phyloP scores from a whole-genome alignment of 2,329 filamentous ascomycete species.

The Cordyceps javanica region DNA sequence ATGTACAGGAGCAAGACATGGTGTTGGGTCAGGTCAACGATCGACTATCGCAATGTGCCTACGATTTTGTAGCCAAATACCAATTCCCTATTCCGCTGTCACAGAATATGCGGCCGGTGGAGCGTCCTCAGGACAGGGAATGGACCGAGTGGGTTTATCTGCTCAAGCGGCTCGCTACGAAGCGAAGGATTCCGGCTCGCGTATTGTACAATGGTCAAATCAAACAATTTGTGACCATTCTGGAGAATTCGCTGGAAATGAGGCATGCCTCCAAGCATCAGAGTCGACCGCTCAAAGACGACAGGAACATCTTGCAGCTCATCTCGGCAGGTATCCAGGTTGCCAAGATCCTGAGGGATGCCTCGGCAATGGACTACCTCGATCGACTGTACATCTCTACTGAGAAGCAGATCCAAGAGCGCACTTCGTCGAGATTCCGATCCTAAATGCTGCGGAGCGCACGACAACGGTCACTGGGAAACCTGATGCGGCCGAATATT shows the following conservation, averaged over 20 bases:
- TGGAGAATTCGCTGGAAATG: slow-evolving; percentile 87
- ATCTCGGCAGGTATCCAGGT: slow-evolving; percentile 85
- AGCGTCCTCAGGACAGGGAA: slow-evolving; percentile 69
- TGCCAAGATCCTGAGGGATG: slow-evolving; percentile 80
- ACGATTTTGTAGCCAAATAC: slow-evolving; percentile 86
- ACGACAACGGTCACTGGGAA: not conserved
- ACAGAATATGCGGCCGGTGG: slow-evolving; percentile 72
- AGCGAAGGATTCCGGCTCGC: slow-evolving; percentile 75
- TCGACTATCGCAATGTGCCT: slow-evolving; percentile 76
- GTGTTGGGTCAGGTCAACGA: slow-evolving; percentile 79
- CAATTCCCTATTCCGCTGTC: slow-evolving; percentile 84
- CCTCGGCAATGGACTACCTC: slow-evolving; percentile 74
- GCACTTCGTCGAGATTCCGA: slow-evolving; percentile 40
- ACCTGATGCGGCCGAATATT: not conserved
- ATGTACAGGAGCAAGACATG: slow-evolving; percentile 77
- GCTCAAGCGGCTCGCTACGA: slow-evolving; percentile 77
- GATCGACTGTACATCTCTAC: slow-evolving; percentile 77
- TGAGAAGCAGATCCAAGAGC: slow-evolving; percentile 70
- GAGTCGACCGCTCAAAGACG: slow-evolving; percentile 77
- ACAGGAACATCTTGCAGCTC: slow-evolving; percentile 80
- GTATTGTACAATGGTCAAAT: slow-evolving; percentile 87
- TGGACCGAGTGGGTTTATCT: slow-evolving; percentile 93
- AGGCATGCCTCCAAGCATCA: slow-evolving; percentile 78
- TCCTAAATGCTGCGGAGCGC: not conserved
- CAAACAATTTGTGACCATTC: slow-evolving; percentile 81